These are phyloP conservation scores for Cicer cuneatum DNA, from an alignment of 306 rosid species.

Conservation along the genomic window DNA sequence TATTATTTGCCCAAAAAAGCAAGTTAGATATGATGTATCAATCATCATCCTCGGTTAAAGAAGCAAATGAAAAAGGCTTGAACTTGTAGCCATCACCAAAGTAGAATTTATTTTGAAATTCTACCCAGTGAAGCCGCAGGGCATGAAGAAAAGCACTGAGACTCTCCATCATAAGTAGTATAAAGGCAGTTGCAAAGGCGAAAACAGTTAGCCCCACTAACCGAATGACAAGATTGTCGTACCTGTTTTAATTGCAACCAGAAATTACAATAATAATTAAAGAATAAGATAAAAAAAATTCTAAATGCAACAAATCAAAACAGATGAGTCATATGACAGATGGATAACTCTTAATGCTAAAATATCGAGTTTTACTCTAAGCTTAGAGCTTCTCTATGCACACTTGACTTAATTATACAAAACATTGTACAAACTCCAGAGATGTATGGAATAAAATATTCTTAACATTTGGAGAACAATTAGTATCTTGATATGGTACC, in stretches of 20 bases:
- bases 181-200: constrained; percentile 95
- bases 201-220: constrained; percentile 88
- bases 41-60: constrained; percentile 81
- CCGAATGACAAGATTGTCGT: constrained; percentile 79
- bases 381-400: background rate
- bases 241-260: constrained; percentile 64
- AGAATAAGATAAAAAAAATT: background rate
- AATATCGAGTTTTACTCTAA: background rate
- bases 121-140: constrained; percentile 99
- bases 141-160: constrained; percentile 99
- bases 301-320: background rate
- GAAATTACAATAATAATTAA: constrained; percentile 38
- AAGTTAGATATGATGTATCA: constrained; percentile 44
- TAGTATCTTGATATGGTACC: background rate
- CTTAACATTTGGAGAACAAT: background rate
- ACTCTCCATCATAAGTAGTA: constrained; percentile 98
- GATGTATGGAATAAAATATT: background rate
- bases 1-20: constrained; percentile 40
- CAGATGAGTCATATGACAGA: background rate
- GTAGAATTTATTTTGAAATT: constrained; percentile 95
- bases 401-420: constrained; percentile 12
- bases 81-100: constrained; percentile 95
- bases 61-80: constrained; percentile 87
- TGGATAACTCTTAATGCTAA: background rate
- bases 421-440: constrained; percentile 6